Percentiles rank a stretch among this genome's conserved stretches.
These are phyloP conservation scores for Tilletia setariae DNA, from an alignment of 1,284 basidiomycete species.

Conservation along the genomic window DNA sequence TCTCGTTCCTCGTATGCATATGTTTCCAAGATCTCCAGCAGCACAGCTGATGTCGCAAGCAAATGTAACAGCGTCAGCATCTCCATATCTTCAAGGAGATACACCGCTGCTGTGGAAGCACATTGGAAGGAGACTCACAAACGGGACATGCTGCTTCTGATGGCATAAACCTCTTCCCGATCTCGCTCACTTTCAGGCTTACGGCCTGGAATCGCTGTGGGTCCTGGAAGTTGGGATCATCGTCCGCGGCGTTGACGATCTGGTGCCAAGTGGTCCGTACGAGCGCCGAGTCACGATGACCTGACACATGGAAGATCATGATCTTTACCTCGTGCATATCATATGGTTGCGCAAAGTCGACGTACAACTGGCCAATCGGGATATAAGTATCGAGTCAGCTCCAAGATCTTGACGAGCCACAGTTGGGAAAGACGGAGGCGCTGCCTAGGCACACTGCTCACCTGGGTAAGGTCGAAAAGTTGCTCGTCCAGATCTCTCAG, in stretches of 20 bases:
- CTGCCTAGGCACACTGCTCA: conserved; percentile 27
- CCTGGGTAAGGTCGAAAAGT: conserved; percentile 59
- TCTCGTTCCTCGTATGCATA: conserved; percentile 38
- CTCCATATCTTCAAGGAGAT: too few relatives aligned
- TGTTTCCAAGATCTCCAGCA: conserved; percentile 39
- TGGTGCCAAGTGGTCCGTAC: conserved; percentile 82
- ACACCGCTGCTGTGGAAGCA: too few relatives aligned
- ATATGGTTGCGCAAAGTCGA: conserved; percentile 81
- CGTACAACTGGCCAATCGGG: conserved; percentile 67
- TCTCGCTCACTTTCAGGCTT: conserved; percentile 20
- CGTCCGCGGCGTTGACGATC: conserved; percentile 72
- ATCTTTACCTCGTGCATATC: conserved; percentile 80
- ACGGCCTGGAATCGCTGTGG: conserved; percentile 19
- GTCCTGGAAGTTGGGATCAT: conserved; percentile 9
- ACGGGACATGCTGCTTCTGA: conserved; percentile 48
- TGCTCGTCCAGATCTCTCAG: conserved; percentile 59
- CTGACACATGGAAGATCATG: conserved; percentile 86
- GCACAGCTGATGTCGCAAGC: conserved; percentile 25
- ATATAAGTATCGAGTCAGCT: conserved; percentile 21
- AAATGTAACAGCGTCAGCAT: too few relatives aligned
- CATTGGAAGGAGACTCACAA: conserved; percentile 1
- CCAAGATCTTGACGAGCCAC: background rate
- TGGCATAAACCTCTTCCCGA: conserved; percentile 22
- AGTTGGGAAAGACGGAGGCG: background rate
- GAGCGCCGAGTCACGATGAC: conserved; percentile 78